Base-by-base conservation (phyloP, 2,329 filamentous ascomycete species). In the Tothia fuscella region DNA sequence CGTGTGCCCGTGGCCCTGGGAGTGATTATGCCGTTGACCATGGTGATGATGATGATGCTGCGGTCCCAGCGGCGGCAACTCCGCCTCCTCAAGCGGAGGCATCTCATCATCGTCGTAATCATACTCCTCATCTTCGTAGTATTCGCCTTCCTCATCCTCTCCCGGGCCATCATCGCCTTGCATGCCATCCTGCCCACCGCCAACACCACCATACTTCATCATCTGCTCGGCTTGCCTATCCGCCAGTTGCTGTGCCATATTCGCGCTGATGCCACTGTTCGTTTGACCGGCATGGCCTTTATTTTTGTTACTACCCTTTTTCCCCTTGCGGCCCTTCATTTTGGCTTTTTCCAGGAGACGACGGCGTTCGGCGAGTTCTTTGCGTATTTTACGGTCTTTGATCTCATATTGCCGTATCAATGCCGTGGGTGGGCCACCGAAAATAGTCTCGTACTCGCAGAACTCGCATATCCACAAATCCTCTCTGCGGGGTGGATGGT, bases 401-500 rank as follows among this genome's bases (percentile, higher is more conserved):
- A 89, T 83, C 63, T 98, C 91, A 56, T 96, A 98, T 47, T 87
- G 78, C 30, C 84, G 76, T 48, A 96, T 93, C 42, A 98, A 65
- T 38, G 86, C 86, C 51, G 76, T 73, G 0, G 91, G 91, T 2
- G 83, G 83, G 40, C 72, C 72, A n/a, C 89, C 89, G 57, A 94
- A 96, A 38, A 98, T 95, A 40, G 78, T 77, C 62, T 96, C 89
- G 56, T 95, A 98, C 60, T 98, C 91, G 66, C 91, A 98, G 58
- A 96, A 96, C 55, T 95, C 85, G 63, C 91, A 98, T 35, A 96
- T 87, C 84, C 88, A 96, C 38, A 87, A 74, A 47, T 94, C 84
- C 49, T 85, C 81, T 2, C 66, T 58, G 14, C 63, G 66, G 0
- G 82, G 82, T 2, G 83, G 81, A 53, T 83, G 79, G 52, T 82